Conservation (phyloP, 176 grass and related monocot genomes). For the Typha latifolia region DNA sequence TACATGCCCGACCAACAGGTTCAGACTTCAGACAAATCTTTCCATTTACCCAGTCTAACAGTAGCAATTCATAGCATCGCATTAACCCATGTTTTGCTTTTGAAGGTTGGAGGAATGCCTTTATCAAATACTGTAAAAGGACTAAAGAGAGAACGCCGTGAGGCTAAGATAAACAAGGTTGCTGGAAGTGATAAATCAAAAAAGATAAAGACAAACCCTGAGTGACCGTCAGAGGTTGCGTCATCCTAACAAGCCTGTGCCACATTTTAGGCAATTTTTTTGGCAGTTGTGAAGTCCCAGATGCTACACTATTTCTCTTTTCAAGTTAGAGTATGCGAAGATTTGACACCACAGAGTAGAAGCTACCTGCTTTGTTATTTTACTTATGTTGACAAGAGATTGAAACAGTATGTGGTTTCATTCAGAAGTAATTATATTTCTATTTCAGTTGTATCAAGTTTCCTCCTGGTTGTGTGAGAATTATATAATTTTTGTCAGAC, state of each 20-base stretch:
- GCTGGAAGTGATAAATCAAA: constrained; percentile 32
- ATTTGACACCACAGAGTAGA: no score
- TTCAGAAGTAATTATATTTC: no score
- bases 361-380: no score
- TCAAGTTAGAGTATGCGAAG: no score
- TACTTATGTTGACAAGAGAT: no score
- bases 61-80: neutral
- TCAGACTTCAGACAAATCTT: neutral
- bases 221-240: constrained; percentile 12
- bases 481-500: no score
- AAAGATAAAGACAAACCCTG: constrained; percentile 61
- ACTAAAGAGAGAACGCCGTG: constrained; percentile 71
- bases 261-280: neutral
- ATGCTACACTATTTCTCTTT: no score
- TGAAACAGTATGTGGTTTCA: no score
- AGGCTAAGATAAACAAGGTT: constrained; percentile 59
- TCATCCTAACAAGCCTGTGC: neutral
- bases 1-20: constrained; percentile 86
- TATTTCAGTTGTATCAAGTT: no score
- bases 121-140: constrained; percentile 52
- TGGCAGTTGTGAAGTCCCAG: neutral
- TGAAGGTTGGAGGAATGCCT: constrained; percentile 59
- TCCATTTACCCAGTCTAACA: neutral
- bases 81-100: constrained; percentile 2
- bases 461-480: no score